Percentiles rank a stretch among this genome's conserved stretches.
Evolutionary conservation across 257 asterid species (phyloP).

Genomic region (Solanum sparsipilum): DNA sequence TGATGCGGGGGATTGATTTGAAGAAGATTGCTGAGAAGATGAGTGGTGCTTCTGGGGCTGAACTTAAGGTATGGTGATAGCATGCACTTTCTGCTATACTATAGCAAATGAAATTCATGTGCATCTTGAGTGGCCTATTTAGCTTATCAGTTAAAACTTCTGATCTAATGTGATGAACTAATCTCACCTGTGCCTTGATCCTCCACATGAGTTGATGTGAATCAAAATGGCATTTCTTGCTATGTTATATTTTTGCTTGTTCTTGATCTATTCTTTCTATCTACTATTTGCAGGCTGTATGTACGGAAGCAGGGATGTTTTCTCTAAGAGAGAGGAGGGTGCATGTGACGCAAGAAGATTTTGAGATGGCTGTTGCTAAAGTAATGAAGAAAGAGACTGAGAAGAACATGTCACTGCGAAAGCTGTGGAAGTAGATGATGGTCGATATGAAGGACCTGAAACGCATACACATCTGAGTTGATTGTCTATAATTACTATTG

Average conservation of each 20-base stretch:
- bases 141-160: neutral
- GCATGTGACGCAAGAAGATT: slow-evolving; percentile 94
- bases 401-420: slow-evolving; percentile 85
- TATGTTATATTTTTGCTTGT: neutral
- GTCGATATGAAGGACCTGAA: neutral
- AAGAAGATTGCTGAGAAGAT: slow-evolving; percentile 89
- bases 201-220: neutral
- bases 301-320: slow-evolving; percentile 98
- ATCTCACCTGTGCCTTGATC: neutral
- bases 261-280: neutral
- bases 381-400: slow-evolving; percentile 97
- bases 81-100: neutral
- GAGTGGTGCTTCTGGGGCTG: slow-evolving; percentile 95
- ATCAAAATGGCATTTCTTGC: neutral
- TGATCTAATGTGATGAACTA: neutral
- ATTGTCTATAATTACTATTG: neutral
- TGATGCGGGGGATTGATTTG: slow-evolving; percentile 86
- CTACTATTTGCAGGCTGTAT: slow-evolving; percentile 59
- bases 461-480: neutral
- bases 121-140: neutral
- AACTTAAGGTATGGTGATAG: slow-evolving; percentile 29
- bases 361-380: slow-evolving; percentile 98
- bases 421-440: slow-evolving; percentile 71
- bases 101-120: neutral
- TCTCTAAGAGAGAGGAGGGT: slow-evolving; percentile 95